Conservation (phyloP, 345 rosid genomes). For the Gossypium arboreum region DNA sequence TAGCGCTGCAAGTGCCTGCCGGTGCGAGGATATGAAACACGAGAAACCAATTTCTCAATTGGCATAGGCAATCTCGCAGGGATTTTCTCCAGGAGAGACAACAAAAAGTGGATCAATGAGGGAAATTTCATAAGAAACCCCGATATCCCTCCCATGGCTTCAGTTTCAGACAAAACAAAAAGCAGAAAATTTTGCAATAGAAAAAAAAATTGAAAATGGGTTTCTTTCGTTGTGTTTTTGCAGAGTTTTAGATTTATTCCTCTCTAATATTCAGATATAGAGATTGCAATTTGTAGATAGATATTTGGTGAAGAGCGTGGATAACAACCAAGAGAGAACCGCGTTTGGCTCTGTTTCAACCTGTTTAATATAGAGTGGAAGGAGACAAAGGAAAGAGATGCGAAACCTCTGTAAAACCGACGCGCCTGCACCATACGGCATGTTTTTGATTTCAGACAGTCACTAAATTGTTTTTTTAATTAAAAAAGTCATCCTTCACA, state of each 20-base stretch:
- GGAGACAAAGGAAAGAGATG: not conserved
- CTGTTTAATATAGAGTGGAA: not conserved
- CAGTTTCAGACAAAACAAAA: not conserved
- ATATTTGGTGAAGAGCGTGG: not conserved
- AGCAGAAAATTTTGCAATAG: not conserved
- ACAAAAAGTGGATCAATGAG: conserved; percentile 26
- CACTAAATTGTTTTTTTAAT: not conserved
- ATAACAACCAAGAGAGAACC: not conserved
- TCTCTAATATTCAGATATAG: not conserved
- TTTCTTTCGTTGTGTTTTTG: not conserved
- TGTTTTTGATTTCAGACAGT: too few species aligned
- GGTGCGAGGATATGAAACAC: conserved; percentile 44
- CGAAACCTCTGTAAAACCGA: not conserved
- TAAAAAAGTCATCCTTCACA: too few species aligned
- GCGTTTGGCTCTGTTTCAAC: not conserved
- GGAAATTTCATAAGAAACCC: conserved; percentile 32
- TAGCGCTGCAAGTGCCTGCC: conserved; percentile 71
- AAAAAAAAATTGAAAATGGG: too few species aligned
- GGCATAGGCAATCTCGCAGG: conserved; percentile 34
- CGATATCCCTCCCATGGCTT: conserved; percentile 31
- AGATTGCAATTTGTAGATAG: not conserved
- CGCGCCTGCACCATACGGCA: not conserved
- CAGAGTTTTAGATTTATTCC: not conserved
- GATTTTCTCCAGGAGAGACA: conserved; percentile 38
- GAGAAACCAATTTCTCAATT: conserved; percentile 38